Percentiles rank a stretch among this genome's conserved stretches.
Conservation (phyloP, 768 basidiomycete genomes). For the Pleurotus citrinopileatus region DNA sequence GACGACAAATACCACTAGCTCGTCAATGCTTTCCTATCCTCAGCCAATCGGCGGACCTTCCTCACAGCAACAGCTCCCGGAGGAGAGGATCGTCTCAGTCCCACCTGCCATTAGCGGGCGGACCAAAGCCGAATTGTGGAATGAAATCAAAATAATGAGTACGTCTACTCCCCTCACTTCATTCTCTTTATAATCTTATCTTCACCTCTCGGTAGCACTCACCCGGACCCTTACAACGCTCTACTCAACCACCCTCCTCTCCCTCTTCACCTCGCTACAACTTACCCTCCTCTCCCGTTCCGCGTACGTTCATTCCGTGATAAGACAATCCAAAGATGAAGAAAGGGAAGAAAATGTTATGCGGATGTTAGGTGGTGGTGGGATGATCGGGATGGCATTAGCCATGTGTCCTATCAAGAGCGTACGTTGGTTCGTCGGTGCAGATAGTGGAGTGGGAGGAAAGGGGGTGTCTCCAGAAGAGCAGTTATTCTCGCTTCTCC, state of each 20-base stretch:
- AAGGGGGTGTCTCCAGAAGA: conserved; percentile 18
- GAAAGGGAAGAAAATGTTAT: conserved; percentile 42
- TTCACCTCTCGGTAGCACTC: conserved; percentile 52
- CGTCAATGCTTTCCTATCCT: conserved; percentile 26
- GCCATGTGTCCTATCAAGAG: conserved; percentile 32
- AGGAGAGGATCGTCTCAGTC: background rate
- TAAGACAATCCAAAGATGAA: conserved; percentile 60
- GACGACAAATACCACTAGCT: conserved; percentile 18
- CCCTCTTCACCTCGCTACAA: conserved; percentile 84
- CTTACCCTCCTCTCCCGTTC: conserved; percentile 79
- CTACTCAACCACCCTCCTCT: conserved; percentile 83
- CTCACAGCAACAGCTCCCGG: conserved; percentile 13
- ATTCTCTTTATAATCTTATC: background rate
- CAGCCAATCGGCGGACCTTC: conserved; percentile 21
- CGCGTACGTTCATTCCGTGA: conserved; percentile 73
- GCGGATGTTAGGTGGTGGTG: conserved; percentile 24
- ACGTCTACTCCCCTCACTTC: conserved; percentile 19
- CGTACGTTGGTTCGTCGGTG: conserved; percentile 20
- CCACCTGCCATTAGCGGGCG: conserved; percentile 19
- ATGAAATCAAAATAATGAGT: conserved; percentile 89
- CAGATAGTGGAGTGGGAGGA: conserved; percentile 19
- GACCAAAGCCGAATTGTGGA: conserved; percentile 87
- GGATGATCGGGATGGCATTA: conserved; percentile 17
- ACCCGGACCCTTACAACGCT: conserved; percentile 84
- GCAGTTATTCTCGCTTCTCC: background rate